Percentiles rank a stretch among this genome's conserved stretches.
Conservation (phyloP, 306 rosid genomes). For the Styphnolobium japonicum region DNA sequence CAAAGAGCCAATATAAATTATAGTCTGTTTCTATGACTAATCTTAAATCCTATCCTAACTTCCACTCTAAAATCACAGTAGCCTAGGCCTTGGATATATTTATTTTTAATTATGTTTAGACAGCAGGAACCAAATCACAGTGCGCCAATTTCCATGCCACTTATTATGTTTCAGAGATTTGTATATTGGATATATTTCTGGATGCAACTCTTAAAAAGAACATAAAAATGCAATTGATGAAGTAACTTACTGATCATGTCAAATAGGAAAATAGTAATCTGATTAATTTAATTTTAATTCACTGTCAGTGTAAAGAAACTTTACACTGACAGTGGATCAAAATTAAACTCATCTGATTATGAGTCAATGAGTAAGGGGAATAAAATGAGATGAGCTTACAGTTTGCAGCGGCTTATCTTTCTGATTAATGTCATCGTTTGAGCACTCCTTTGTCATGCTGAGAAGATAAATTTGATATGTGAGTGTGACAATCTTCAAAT, state of each 20-base stretch:
- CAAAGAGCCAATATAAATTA: neutral
- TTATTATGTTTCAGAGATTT: neutral
- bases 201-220: neutral
- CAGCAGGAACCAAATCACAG: neutral
- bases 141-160: neutral
- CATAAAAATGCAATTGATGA: neutral
- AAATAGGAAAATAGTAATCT: too few species aligned
- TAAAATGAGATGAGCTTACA: constrained; percentile 52
- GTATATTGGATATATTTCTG: neutral
- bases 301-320: too few species aligned
- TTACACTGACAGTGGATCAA: too few species aligned
- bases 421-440: constrained; percentile 27
- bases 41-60: neutral
- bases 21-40: neutral
- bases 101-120: neutral
- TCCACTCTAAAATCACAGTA: constrained; percentile 1
- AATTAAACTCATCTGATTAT: too few species aligned
- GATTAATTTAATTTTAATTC: too few species aligned
- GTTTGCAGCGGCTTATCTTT: constrained; percentile 58
- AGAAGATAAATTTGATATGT: constrained; percentile 24
- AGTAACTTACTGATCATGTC: constrained; percentile 4
- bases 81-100: neutral
- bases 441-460: constrained; percentile 49
- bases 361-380: neutral
- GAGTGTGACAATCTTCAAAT: constrained; percentile 16